Conservation (phyloP, 164 flowering plant genomes). For the Liquidambar formosana region DNA sequence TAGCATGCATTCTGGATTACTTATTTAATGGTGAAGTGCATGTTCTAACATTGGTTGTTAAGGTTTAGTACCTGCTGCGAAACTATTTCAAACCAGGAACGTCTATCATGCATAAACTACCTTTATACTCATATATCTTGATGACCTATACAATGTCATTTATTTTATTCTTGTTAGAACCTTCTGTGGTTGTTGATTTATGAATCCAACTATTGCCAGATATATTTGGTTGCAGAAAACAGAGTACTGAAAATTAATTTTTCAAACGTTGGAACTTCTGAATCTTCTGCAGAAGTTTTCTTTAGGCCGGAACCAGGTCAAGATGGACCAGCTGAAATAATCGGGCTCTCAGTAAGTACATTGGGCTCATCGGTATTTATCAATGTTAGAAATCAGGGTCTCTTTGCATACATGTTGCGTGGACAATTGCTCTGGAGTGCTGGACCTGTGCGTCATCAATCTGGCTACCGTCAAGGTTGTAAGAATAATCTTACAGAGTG, state of each 20-base stretch:
- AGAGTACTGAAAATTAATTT: conserved; percentile 54
- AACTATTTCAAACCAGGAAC: not conserved
- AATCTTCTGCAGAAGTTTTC: conserved; percentile 47
- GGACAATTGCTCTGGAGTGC: conserved; percentile 71
- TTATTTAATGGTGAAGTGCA: no score
- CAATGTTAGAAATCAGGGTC: conserved; percentile 53
- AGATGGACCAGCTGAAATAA: conserved; percentile 47
- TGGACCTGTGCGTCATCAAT: conserved; percentile 61
- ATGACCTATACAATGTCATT: no score
- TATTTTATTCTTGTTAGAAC: not conserved
- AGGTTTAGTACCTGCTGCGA: not conserved
- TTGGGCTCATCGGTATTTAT: conserved; percentile 56
- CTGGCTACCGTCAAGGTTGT: conserved; percentile 85
- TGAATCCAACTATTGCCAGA: conserved; percentile 38
- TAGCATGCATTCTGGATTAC: no score
- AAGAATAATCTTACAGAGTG: conserved; percentile 55
- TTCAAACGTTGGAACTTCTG: conserved; percentile 34
- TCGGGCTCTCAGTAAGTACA: conserved; percentile 66
- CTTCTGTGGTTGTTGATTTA: not conserved
- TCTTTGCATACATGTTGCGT: conserved; percentile 59
- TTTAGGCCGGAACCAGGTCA: conserved; percentile 48
- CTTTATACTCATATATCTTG: no score
- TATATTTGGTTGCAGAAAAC: conserved; percentile 79
- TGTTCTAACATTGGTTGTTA: not conserved
- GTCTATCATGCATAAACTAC: no score